Conservation (phyloP, 345 rosid genomes). For the Brassica incana region DNA sequence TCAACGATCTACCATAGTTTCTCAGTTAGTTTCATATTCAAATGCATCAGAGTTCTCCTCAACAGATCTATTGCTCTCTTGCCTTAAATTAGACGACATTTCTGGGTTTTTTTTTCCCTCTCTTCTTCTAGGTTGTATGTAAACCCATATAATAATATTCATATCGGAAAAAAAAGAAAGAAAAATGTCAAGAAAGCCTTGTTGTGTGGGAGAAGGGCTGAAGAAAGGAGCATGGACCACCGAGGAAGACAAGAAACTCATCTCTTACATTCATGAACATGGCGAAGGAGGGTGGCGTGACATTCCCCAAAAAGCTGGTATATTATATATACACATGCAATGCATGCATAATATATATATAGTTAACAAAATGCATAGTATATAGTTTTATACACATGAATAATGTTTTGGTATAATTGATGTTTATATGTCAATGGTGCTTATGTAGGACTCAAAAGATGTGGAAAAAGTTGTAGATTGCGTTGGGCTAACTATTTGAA, state of each 20-base stretch:
- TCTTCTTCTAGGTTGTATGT: background rate
- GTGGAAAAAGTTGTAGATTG: conserved; percentile 54
- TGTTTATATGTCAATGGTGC: conserved; percentile 3
- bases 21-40: conserved; percentile 31
- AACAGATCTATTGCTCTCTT: conserved; percentile 31
- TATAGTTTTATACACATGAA: background rate
- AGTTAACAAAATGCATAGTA: background rate
- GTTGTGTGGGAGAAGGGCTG: conserved; percentile 34
- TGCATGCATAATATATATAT: background rate
- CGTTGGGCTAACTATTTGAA: conserved; percentile 49
- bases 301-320: conserved; percentile 41
- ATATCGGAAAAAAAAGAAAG: background rate
- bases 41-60: conserved; percentile 36
- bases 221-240: conserved; percentile 31
- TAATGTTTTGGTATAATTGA: background rate
- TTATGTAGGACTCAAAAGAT: conserved; percentile 42
- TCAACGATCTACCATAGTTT: conserved; percentile 27
- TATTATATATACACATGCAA: background rate
- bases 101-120: background rate
- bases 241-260: conserved; percentile 41
- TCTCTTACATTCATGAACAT: conserved; percentile 33
- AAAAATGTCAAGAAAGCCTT: conserved; percentile 39
- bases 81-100: conserved; percentile 24
- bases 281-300: conserved; percentile 46
- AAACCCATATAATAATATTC: background rate